phyloP scores from a whole-genome alignment of 306 rosid genomes.

The Heteromeles arbutifolia region DNA sequence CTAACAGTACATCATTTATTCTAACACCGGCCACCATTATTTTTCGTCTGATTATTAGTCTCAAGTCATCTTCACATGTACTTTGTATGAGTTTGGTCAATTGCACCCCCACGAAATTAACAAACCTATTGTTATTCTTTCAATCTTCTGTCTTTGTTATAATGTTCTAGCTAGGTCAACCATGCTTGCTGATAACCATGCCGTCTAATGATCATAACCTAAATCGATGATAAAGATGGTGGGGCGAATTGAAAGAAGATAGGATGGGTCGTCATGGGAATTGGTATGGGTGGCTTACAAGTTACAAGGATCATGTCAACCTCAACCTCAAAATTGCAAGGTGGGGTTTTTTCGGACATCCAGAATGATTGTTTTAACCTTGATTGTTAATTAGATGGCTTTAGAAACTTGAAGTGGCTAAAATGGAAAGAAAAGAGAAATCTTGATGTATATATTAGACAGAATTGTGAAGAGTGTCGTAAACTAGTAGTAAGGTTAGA shows the following conservation, averaged over 20 bases:
- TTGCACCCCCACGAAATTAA: not conserved
- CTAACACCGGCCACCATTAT: not conserved
- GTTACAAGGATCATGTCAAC: not conserved
- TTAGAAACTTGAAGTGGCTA: not conserved
- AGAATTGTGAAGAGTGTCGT: not conserved
- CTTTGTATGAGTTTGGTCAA: too few species aligned
- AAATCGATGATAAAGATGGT: not conserved
- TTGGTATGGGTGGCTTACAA: not conserved
- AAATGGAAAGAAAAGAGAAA: too few species aligned
- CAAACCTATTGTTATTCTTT: not conserved
- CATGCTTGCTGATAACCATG: not conserved
- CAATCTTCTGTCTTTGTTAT: too few species aligned
- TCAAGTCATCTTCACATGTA: not conserved
- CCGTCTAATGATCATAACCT: not conserved
- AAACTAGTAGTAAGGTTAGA: not conserved
- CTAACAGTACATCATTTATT: too few species aligned
- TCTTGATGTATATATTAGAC: not conserved
- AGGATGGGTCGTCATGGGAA: not conserved
- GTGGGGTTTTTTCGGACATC: too few species aligned
- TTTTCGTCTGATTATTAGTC: too few species aligned
- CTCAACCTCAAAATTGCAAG: not conserved
- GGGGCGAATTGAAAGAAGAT: too few species aligned
- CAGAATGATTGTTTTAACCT: too few species aligned
- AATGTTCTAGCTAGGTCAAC: not conserved
- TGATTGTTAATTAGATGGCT: not conserved